Conservation (phyloP, 345 rosid species). For the Excoecaria agallocha region DNA sequence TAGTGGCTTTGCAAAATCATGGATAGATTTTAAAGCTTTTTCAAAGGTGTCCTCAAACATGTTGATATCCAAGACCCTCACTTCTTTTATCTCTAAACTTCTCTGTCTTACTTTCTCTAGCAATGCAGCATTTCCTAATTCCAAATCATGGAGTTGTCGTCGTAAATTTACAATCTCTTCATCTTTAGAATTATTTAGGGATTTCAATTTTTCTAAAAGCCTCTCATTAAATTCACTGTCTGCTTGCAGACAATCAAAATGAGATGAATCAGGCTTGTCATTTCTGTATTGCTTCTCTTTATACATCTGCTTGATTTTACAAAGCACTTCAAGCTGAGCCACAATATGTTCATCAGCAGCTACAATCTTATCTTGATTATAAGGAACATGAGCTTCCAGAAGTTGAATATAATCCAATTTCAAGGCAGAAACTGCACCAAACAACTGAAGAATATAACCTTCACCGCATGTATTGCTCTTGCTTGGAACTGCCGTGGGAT, state of each 20-base stretch:
- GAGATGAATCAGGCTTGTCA: slow-evolving; percentile 28
- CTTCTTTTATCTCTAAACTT: slow-evolving; percentile 24
- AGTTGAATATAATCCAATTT: slow-evolving; percentile 53
- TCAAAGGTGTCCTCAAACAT: slow-evolving; percentile 34
- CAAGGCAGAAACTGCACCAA: slow-evolving; percentile 43
- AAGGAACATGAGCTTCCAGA: slow-evolving; percentile 60
- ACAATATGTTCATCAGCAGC: slow-evolving; percentile 51
- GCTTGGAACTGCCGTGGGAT: slow-evolving; percentile 16
- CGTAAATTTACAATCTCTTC: slow-evolving; percentile 35
- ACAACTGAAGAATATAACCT: slow-evolving; percentile 39
- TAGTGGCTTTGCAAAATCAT: slow-evolving; percentile 61
- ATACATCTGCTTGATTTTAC: slow-evolving; percentile 34
- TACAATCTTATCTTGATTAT: slow-evolving; percentile 51
- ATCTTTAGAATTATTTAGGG: slow-evolving; percentile 33
- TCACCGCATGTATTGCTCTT: slow-evolving; percentile 25
- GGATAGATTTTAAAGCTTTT: slow-evolving; percentile 51
- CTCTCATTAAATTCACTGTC: slow-evolving; percentile 40
- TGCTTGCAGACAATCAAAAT: slow-evolving; percentile 27
- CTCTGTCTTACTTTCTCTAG: slow-evolving; percentile 31
- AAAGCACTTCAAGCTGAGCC: slow-evolving; percentile 45
- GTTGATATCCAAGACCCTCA: slow-evolving; percentile 23
- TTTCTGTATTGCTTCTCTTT: slow-evolving; percentile 28
- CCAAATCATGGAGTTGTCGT: slow-evolving; percentile 35
- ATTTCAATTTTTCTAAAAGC: slow-evolving; percentile 41
- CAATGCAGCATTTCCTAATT: slow-evolving; percentile 27